These are phyloP conservation scores for Iodosphaeria phyllophila DNA, from an alignment of 2,329 filamentous ascomycete species.

Conservation along the genomic window DNA sequence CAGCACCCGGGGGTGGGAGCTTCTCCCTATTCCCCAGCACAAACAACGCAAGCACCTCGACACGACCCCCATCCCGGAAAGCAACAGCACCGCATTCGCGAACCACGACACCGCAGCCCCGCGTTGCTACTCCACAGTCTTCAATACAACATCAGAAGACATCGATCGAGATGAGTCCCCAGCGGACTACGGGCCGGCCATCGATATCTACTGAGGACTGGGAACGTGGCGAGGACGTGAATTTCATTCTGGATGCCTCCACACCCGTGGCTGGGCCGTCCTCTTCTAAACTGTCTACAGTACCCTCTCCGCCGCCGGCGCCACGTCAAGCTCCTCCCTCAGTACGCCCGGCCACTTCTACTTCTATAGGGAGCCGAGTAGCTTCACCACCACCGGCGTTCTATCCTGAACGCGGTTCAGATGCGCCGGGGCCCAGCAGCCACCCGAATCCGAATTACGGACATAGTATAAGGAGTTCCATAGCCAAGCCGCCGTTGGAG, in stretches of 20 bases:
- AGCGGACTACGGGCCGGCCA: conserved; percentile 9
- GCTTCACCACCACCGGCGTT: too few species aligned
- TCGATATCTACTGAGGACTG: too few species aligned
- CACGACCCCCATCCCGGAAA: conserved; percentile 22
- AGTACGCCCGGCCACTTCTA: conserved; percentile 21
- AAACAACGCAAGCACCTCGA: conserved; percentile 11
- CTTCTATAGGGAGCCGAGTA: too few species aligned
- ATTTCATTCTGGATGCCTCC: conserved; percentile 11
- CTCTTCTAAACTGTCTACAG: conserved; percentile 11
- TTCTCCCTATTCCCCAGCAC: conserved; percentile 40
- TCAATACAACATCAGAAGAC: conserved; percentile 8
- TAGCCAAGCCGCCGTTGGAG: conserved; percentile 32
- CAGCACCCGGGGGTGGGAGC: conserved; percentile 25
- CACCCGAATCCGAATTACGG: too few species aligned
- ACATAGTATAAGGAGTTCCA: too few species aligned
- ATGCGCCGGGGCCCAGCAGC: conserved; percentile 28
- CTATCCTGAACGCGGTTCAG: conserved; percentile 23
- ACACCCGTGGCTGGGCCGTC: conserved; percentile 5
- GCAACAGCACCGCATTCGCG: too few species aligned
- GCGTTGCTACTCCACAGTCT: conserved; percentile 10
- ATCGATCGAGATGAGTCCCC: conserved; percentile 13
- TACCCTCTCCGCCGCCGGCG: conserved; percentile 4
- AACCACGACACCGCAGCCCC: conserved; percentile 18
- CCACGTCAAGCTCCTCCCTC: conserved; percentile 14
- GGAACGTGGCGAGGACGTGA: conserved; percentile 11